Conservation (phyloP, 106 monocot species). For the Xerophyta viscosa region DNA sequence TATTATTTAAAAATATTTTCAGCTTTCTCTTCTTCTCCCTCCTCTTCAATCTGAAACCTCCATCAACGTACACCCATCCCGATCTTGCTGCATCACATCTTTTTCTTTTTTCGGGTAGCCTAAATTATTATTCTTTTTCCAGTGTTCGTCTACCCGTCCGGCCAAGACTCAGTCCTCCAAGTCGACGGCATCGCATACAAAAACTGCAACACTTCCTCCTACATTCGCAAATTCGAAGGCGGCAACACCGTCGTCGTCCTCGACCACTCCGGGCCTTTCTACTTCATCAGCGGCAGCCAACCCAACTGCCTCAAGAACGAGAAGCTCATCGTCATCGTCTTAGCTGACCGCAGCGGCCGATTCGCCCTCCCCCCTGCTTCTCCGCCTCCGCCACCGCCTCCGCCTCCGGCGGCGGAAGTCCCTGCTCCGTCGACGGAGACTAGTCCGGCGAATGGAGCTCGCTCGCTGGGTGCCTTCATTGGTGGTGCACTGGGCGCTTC, state of each 20-base stretch:
- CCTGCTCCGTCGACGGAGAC: neutral
- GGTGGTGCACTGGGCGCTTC: no score
- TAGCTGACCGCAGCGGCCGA: constrained; percentile 16
- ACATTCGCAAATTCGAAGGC: constrained; percentile 12
- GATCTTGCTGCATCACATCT: no score
- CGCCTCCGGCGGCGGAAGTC: neutral
- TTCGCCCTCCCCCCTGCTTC: constrained; percentile 3
- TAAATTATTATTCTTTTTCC: no score
- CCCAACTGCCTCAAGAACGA: constrained; percentile 33
- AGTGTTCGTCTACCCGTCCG: constrained; percentile 20
- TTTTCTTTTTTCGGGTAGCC: no score
- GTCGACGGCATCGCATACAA: constrained; percentile 19
- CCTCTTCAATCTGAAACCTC: no score
- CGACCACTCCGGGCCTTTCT: constrained; percentile 21
- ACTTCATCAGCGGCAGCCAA: constrained; percentile 44
- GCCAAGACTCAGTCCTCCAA: constrained; percentile 31
- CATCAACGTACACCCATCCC: no score
- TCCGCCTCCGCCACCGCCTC: constrained; percentile 4
- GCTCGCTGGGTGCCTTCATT: no score
- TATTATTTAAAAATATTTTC: no score
- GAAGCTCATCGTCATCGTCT: constrained; percentile 23
- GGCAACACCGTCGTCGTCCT: constrained; percentile 39
- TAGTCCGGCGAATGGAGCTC: no score
- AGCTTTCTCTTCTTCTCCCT: no score
- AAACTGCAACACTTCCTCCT: constrained; percentile 19